Base-by-base conservation (phyloP, 2,329 filamentous ascomycete genomes). In the Fusarium stilboides region DNA sequence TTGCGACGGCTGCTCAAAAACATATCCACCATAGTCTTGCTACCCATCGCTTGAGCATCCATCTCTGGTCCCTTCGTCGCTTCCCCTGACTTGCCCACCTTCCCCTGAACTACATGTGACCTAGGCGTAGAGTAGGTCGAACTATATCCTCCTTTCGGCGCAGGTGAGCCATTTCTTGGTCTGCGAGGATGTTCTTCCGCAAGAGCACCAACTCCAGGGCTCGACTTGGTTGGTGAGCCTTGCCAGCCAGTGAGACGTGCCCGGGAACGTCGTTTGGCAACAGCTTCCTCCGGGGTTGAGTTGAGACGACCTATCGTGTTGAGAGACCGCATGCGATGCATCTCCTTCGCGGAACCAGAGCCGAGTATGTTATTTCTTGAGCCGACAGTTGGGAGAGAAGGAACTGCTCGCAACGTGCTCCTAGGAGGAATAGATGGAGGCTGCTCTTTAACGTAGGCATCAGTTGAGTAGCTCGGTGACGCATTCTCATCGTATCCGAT, bases 21-120 rank as follows among this genome's bases (percentile, higher is more conserved):
- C 49, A 84, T 61, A 53, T 88, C 85, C 9, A 88, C 85, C 83
- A 88, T 87, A 42, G 79, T 79, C 74, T 83, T 83, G 69, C 85
- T 85, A 4, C 83, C 83, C 62, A 81, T 74, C 0, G 74, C 75
- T 59, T 83, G 80, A 0, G 76, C 74, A 39, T 80, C 77, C 57
- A 66, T 59, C 8, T 74, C 68, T 20, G 54, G 56, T 2, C 61
- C 53, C 33, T 45, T 40, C 22, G 15, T 12, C 19, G 8, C 37
- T 19, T 28, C 47, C 14, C 17, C 62, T 5, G 6, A 56, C 50
- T 20, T 58, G 62, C 15, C 70, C 59, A 14, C 72, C 56, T 31
- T 71, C 28, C 50, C 65, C 66, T 45, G 19, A 17, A 6, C 53
- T 34, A 22, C 15, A 34, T 26, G 52, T 13, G 49, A 26, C 5